These are phyloP conservation scores for Euphorbia pulcherrima DNA, from an alignment of 345 rosid species.

Conservation along the genomic window DNA sequence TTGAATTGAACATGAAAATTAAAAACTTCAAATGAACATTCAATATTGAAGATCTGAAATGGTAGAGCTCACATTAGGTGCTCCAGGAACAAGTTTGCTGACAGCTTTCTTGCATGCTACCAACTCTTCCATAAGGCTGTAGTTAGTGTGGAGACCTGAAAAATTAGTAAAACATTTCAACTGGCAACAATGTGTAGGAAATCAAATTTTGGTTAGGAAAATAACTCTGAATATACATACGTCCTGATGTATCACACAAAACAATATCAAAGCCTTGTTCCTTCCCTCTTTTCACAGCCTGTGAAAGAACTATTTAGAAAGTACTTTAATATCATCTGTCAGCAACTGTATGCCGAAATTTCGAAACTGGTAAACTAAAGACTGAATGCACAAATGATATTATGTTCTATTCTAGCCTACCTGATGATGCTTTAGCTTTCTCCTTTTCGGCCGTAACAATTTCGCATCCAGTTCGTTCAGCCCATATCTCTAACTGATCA, in stretches of 20 bases:
- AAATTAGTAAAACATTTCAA: constrained; percentile 15
- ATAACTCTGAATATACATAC: constrained; percentile 45
- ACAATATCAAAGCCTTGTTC: constrained; percentile 80
- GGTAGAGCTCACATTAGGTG: constrained; percentile 64
- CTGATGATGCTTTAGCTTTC: constrained; percentile 87
- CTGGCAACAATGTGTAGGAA: constrained; percentile 18
- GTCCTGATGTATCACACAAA: constrained; percentile 94
- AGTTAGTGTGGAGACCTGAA: constrained; percentile 93
- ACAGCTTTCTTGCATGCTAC: constrained; percentile 84
- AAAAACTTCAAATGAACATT: not conserved
- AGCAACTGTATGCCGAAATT: constrained; percentile 20
- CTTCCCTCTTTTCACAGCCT: constrained; percentile 91
- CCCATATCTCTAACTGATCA: constrained; percentile 97
- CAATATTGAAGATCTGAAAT: not conserved
- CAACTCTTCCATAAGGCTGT: constrained; percentile 92
- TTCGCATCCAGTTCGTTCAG: constrained; percentile 87
- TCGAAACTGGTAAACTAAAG: not conserved
- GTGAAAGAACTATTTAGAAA: constrained; percentile 78
- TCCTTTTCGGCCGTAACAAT: constrained; percentile 71
- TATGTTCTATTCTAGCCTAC: constrained; percentile 29
- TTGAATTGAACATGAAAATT: constrained; percentile 8
- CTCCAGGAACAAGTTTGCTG: constrained; percentile 68
- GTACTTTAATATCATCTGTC: constrained; percentile 44
- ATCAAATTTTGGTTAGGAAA: constrained; percentile 11
- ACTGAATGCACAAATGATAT: constrained; percentile 7